Evolutionary conservation across 805 yeast species (phyloP).

Genomic region (Cyberlindnera meyerae): DNA sequence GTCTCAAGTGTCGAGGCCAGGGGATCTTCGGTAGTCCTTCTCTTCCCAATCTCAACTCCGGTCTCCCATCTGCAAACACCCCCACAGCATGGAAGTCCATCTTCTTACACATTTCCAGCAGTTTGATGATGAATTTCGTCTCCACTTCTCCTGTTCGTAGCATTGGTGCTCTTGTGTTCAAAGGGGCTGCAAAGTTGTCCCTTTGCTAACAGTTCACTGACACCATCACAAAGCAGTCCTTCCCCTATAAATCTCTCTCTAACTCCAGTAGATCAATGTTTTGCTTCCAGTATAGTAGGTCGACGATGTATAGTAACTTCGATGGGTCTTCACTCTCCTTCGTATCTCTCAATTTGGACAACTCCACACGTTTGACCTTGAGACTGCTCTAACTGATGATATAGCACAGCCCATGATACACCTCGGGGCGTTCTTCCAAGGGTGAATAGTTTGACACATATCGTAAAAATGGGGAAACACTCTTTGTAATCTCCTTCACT

Average conservation of each 20-base stretch:
- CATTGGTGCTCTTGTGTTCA: not conserved
- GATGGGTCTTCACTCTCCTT: not conserved
- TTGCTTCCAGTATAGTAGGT: not conserved
- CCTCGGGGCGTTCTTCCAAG: not conserved
- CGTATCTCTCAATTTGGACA: not conserved
- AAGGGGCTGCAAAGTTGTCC: not conserved
- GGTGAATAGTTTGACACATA: not conserved
- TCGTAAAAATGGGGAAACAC: not conserved
- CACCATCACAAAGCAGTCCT: not conserved
- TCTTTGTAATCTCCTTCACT: not conserved
- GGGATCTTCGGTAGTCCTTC: not conserved
- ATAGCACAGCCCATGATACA: not conserved
- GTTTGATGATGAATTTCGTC: not conserved
- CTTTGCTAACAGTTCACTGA: not conserved
- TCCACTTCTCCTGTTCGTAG: not conserved
- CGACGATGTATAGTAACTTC: not conserved
- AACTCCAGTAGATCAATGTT: not conserved
- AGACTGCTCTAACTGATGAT: too few relatives aligned
- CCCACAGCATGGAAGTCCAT: slow-evolving; percentile 1
- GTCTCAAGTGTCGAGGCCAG: slow-evolving; percentile 1
- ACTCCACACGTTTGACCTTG: not conserved
- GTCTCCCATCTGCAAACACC: not conserved
- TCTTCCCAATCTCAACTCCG: not conserved
- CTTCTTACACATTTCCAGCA: slow-evolving; percentile 1
- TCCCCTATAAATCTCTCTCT: not conserved